Percentiles rank a stretch among this genome's conserved stretches.
phyloP scores from a whole-genome alignment of 1,139 yeast species.

The Kazachstania sp. region DNA sequence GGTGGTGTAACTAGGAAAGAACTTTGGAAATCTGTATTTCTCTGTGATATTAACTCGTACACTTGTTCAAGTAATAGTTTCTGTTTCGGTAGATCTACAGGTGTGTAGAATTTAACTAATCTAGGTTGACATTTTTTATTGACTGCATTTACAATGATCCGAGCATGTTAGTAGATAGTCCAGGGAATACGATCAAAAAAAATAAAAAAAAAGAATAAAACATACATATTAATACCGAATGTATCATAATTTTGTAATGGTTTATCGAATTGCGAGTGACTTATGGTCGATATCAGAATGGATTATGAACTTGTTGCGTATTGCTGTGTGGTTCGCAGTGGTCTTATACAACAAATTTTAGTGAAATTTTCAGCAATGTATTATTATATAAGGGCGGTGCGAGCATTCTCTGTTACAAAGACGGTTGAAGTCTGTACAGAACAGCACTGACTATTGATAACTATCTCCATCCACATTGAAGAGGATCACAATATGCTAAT shows the following conservation, averaged over 20 bases:
- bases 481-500: no score
- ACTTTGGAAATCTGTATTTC: slow-evolving; percentile 27
- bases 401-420: no score
- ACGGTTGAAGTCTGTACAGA: no score
- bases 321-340: no score
- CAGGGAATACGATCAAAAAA: neutral
- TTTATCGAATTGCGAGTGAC: no score
- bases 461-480: no score
- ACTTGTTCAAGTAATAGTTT: slow-evolving; percentile 28
- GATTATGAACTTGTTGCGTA: no score
- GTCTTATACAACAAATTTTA: no score
- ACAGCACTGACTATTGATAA: no score
- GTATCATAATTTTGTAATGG: slow-evolving; percentile 52
- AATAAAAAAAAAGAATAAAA: neutral
- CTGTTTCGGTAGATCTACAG: slow-evolving; percentile 41
- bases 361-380: no score
- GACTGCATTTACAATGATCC: slow-evolving; percentile 35
- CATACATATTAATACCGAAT: slow-evolving; percentile 81
- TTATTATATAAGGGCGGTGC: no score
- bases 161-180: neutral
- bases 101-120: slow-evolving; percentile 83
- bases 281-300: neutral
- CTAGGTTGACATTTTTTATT: slow-evolving; percentile 92
- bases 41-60: slow-evolving; percentile 26
- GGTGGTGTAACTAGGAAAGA: slow-evolving; percentile 29